These are phyloP conservation scores for Ustilago shanxiensis DNA, from an alignment of 1,284 basidiomycete species.

Conservation along the genomic window DNA sequence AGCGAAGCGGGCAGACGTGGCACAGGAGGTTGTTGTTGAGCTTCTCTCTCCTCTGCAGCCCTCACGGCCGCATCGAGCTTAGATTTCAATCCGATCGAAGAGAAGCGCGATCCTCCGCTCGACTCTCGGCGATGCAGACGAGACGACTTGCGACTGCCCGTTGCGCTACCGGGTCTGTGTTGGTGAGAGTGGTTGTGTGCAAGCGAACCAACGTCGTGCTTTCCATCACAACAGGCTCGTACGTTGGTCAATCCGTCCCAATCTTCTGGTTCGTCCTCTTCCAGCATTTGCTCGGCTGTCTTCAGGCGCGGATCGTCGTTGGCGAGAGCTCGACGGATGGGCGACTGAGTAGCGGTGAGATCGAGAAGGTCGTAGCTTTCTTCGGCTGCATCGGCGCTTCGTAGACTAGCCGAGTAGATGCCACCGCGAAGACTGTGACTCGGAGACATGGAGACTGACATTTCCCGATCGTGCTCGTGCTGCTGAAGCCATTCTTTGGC, in stretches of 20 bases:
- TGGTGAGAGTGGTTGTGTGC: conserved; percentile 51
- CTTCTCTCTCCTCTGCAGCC: conserved; percentile 31
- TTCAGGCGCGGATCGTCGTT: conserved; percentile 54
- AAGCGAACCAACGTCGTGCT: conserved; percentile 76
- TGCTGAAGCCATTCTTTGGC: conserved; percentile 82
- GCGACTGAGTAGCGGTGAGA: conserved; percentile 45
- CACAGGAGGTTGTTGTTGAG: conserved; percentile 12
- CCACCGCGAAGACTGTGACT: conserved; percentile 30
- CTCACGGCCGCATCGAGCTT: conserved; percentile 43
- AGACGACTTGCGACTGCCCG: conserved; percentile 33
- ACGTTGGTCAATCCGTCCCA: conserved; percentile 86
- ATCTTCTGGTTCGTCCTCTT: conserved; percentile 81
- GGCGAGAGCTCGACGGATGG: conserved; percentile 37
- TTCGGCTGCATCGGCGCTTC: conserved; percentile 25
- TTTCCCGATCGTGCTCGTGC: conserved; percentile 52
- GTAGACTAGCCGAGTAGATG: conserved; percentile 33
- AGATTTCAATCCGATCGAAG: conserved; percentile 35
- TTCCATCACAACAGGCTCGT: conserved; percentile 87
- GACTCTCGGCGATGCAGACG: conserved; percentile 41
- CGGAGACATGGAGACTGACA: conserved; percentile 44
- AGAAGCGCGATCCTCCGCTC: conserved; percentile 37
- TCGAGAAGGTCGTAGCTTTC: conserved; percentile 49
- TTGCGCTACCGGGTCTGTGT: conserved; percentile 10
- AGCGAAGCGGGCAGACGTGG: conserved; percentile 34
- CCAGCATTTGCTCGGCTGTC: conserved; percentile 71